phyloP scores from a whole-genome alignment of 179 eudicot genomes.

The Vitellaria paradoxa region DNA sequence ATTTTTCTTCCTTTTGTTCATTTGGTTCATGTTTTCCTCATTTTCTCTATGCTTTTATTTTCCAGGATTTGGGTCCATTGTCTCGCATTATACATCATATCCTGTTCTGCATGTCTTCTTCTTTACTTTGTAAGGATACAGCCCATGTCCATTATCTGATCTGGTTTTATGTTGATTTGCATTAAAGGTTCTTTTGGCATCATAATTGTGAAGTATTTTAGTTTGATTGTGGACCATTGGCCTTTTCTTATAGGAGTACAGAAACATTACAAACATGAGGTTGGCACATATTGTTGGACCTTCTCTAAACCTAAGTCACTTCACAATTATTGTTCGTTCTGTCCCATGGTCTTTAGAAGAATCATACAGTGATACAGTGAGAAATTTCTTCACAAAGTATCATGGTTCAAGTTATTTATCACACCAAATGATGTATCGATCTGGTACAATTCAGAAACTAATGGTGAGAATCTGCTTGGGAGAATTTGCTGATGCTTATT shows the following conservation, averaged over 20 bases:
- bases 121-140: constrained; percentile 80
- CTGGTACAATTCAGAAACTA: constrained; percentile 67
- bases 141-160: neutral
- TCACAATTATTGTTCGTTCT: constrained; percentile 85
- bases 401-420: constrained; percentile 72
- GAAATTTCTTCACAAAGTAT: constrained; percentile 54
- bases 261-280: constrained; percentile 63
- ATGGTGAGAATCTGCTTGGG: constrained; percentile 52
- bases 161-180: neutral
- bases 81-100: constrained; percentile 63
- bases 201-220: neutral
- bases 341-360: constrained; percentile 75
- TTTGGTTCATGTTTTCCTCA: neutral
- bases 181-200: neutral
- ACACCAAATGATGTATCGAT: constrained; percentile 78
- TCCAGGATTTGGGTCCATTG: constrained; percentile 94
- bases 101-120: constrained; percentile 73
- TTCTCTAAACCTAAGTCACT: constrained; percentile 50
- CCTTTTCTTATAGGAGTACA: constrained; percentile 54
- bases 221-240: constrained; percentile 18
- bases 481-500: neutral
- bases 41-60: constrained; percentile 13
- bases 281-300: constrained; percentile 50
- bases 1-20: neutral
- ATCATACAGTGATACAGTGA: constrained; percentile 52